Conservation (phyloP, 2,329 filamentous ascomycete genomes). For the Neopestalotiopsis sp. region DNA sequence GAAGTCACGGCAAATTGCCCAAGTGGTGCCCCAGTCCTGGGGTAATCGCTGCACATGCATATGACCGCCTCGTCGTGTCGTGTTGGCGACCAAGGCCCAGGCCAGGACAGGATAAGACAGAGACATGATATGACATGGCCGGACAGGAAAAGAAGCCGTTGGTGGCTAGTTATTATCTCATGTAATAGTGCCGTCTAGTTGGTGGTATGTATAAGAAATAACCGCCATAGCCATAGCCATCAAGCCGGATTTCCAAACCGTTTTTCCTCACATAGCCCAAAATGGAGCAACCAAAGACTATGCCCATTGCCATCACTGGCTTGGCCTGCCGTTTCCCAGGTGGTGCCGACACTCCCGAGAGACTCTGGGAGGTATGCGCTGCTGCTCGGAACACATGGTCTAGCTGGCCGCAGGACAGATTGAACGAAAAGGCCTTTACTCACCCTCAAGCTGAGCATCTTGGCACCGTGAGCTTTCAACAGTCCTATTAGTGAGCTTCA, state of each 20-base stretch:
- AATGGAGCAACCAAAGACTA: constrained; percentile 11
- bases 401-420: not conserved
- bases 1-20: not conserved
- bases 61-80: not conserved
- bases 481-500: not conserved
- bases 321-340: constrained; percentile 19
- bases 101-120: not conserved
- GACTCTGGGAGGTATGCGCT: constrained; percentile 17
- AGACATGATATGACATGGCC: not conserved
- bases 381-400: constrained; percentile 13
- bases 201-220: not conserved
- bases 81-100: not conserved
- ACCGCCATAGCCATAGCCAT: not conserved
- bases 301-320: constrained; percentile 19
- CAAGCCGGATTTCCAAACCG: no score
- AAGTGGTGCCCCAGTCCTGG: not conserved
- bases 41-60: not conserved
- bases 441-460: constrained; percentile 15
- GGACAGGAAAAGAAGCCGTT: not conserved
- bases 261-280: not conserved
- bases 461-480: constrained; percentile 7
- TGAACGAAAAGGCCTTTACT: constrained; percentile 7
- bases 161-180: no score
- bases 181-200: not conserved
- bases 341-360: constrained; percentile 11